These are phyloP conservation scores for Aureobasidium mangrovei DNA, from an alignment of 2,329 filamentous ascomycete genomes.

Conservation along the genomic window DNA sequence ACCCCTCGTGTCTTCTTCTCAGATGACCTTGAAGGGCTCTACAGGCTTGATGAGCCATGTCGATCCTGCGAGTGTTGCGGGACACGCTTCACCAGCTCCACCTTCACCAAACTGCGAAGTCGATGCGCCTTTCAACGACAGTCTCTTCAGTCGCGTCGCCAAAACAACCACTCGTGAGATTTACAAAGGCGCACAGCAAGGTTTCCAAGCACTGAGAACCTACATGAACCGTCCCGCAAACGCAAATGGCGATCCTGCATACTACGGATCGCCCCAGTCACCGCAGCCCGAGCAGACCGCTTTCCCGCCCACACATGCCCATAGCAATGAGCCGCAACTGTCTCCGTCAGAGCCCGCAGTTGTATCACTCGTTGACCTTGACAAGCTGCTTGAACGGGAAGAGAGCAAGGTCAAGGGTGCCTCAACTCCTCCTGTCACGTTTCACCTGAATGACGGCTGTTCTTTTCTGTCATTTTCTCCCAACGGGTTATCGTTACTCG, in stretches of 20 bases:
- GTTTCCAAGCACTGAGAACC: slow-evolving; percentile 67
- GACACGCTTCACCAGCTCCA: slow-evolving; percentile 59
- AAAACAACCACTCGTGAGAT: slow-evolving; percentile 69
- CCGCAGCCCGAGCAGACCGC: neutral
- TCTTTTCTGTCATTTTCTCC: slow-evolving; percentile 75
- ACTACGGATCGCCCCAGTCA: slow-evolving; percentile 28
- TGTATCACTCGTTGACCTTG: slow-evolving; percentile 65
- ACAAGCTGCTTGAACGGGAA: slow-evolving; percentile 44
- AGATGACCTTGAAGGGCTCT: slow-evolving; percentile 58
- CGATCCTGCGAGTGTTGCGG: slow-evolving; percentile 47
- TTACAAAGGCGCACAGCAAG: slow-evolving; percentile 64
- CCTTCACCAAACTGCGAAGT: slow-evolving; percentile 58
- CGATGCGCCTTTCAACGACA: slow-evolving; percentile 40
- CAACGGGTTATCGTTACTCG: slow-evolving; percentile 64
- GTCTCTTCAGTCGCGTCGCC: slow-evolving; percentile 66
- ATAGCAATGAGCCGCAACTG: slow-evolving; percentile 45
- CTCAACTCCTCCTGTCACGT: slow-evolving; percentile 58
- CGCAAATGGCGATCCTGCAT: slow-evolving; percentile 4
- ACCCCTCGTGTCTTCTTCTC: slow-evolving; percentile 56
- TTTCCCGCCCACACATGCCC: slow-evolving; percentile 69
- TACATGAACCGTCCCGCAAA: slow-evolving; percentile 54
- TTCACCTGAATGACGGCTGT: slow-evolving; percentile 63
- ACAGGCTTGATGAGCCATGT: slow-evolving; percentile 32
- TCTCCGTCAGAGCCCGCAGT: slow-evolving; percentile 58
- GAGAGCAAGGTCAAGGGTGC: slow-evolving; percentile 42